Evolutionary conservation across 2,329 filamentous ascomycete species (phyloP), one percentile per base, ranked within the genome.

Genomic region (Colletotrichum spaethianum): DNA sequence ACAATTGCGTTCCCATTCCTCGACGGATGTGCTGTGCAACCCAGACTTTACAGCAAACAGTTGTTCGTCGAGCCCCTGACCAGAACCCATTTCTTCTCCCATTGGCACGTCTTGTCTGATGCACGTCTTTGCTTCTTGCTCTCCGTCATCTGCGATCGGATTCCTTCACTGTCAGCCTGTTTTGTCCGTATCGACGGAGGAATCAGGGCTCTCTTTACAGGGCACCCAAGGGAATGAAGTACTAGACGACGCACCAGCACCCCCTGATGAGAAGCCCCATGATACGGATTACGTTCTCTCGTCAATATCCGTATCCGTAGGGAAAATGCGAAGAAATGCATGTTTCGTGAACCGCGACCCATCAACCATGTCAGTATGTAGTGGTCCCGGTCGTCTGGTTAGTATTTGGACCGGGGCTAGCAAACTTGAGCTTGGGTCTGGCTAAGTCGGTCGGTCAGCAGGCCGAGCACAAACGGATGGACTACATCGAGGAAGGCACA

Each of bases 361-460:
- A 16, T 44, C 23, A 28, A n/a, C 67, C 62, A 66, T 70, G 44
- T 42, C 53, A 38, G 28, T n/a, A n/a, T n/a, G n/a, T 33, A 23
- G 36, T 60, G 44, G 38, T 60, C 53, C 67, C 62, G 38, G 53
- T 38, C 44, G 38, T n/a, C 50, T 46, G 62, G 67, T 53, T 55
- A 38, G 62, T 16, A 60, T 44, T 38, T 53, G 28, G n/a, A 31
- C 55, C 16, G 28, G 62, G 62, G 42, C 40, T n/a, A 6, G 16
- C 46, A 44, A 23, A 46, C 42, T 55, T 50, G 44, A 36, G 40
- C 33, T 53, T 23, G 61, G 46, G 31, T 62, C 59, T 56, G 33
- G 23, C 31, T 40, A 38, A 20, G 8, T 33, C 14, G 20, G 28
- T 55, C 23, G 26, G 50, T 33, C 38, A 16, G 38, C 38, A 57